Evolutionary conservation across 345 rosid genomes (phyloP).

Genomic region (Ceriops decandra): DNA sequence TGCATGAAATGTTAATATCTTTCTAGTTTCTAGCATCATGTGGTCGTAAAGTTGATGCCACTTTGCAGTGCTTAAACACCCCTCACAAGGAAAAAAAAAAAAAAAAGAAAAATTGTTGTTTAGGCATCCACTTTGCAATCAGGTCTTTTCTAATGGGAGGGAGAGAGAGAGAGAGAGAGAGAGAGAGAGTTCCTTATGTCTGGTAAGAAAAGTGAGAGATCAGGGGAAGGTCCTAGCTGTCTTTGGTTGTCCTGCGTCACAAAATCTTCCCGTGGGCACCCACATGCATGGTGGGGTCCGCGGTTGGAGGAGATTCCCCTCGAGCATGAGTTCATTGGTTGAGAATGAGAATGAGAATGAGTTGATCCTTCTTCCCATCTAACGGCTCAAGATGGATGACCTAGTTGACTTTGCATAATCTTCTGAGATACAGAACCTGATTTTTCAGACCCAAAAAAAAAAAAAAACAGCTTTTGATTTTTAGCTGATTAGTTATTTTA

Average conservation of each 20-base stretch:
- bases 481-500: neutral
- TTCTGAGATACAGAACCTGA: neutral
- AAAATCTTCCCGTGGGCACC: constrained; percentile 16
- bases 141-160: too few relatives aligned
- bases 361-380: constrained; percentile 1
- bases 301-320: neutral
- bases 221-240: constrained; percentile 23
- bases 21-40: neutral
- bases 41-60: constrained; percentile 25
- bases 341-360: neutral
- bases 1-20: too few relatives aligned
- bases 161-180: too few relatives aligned
- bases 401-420: constrained; percentile 12
- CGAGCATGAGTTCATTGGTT: neutral
- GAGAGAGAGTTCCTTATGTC: neutral
- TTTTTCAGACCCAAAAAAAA: neutral
- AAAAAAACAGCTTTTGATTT: neutral
- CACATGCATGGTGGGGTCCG: constrained; percentile 3
- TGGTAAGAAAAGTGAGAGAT: neutral
- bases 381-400: constrained; percentile 11
- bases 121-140: neutral
- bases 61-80: constrained; percentile 4
- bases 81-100: neutral
- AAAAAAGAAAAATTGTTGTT: neutral
- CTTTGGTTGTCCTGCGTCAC: constrained; percentile 5